phyloP scores from a whole-genome alignment of 2,329 filamentous ascomycete genomes.

The Epichloe gansuensis region DNA sequence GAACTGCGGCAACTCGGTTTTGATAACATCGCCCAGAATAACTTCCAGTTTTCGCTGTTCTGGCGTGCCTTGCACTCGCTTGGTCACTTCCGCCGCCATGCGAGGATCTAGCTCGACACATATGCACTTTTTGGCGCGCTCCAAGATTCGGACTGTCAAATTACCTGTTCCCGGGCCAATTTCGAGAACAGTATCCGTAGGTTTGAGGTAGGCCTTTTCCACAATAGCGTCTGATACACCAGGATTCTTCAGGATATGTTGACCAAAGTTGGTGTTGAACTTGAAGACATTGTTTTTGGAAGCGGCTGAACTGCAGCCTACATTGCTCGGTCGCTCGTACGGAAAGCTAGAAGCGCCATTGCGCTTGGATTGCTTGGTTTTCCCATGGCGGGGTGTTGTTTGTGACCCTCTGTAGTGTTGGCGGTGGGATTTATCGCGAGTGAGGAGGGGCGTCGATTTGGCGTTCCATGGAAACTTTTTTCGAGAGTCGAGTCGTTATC shows the following conservation, averaged over 20 bases:
- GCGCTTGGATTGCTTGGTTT: conserved; percentile 40
- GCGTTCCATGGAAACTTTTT: conserved; percentile 5
- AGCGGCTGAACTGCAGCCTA: conserved; percentile 7
- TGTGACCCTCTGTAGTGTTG: neutral
- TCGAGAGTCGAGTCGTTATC: conserved; percentile 8
- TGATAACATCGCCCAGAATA: conserved; percentile 77
- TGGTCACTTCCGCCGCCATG: conserved; percentile 92
- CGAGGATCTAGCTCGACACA: conserved; percentile 89
- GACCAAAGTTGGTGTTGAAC: conserved; percentile 82
- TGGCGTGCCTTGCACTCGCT: conserved; percentile 83
- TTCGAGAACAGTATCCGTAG: conserved; percentile 82
- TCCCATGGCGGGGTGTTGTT: conserved; percentile 31
- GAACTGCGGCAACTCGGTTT: conserved; percentile 64
- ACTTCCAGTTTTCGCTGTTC: conserved; percentile 77
- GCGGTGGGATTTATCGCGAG: conserved; percentile 2
- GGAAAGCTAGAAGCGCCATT: conserved; percentile 30
- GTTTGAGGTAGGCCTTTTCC: conserved; percentile 75
- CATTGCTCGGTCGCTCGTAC: conserved; percentile 27
- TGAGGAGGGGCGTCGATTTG: neutral
- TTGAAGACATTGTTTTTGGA: conserved; percentile 80
- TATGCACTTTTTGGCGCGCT: conserved; percentile 69
- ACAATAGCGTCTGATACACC: conserved; percentile 63
- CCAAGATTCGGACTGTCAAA: conserved; percentile 77
- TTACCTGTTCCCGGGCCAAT: conserved; percentile 85
- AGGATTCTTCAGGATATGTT: conserved; percentile 87